Conservation (phyloP, 2,329 filamentous ascomycete species). For the Fusarium nanum region DNA sequence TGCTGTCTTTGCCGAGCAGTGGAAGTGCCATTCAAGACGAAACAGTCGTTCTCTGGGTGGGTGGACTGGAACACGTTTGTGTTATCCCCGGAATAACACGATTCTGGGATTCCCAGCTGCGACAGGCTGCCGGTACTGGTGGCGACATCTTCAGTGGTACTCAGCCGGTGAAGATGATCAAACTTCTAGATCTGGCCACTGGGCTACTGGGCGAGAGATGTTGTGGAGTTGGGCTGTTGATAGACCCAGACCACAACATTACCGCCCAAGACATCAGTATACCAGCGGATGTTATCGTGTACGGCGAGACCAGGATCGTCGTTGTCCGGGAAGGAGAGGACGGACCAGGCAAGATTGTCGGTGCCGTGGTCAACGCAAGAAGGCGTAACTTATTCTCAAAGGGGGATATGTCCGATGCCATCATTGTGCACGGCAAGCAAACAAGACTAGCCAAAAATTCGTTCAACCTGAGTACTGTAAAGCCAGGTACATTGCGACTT, state of each 20-base stretch:
- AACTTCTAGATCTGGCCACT: constrained; percentile 63
- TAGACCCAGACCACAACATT: constrained; percentile 48
- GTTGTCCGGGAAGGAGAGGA: constrained; percentile 66
- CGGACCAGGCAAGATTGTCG: constrained; percentile 57
- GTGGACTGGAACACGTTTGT: constrained; percentile 66
- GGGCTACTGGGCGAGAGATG: constrained; percentile 69
- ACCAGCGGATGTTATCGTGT: constrained; percentile 65
- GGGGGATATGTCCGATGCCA: constrained; percentile 61
- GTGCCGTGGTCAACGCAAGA: constrained; percentile 51
- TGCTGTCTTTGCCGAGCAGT: constrained; percentile 58
- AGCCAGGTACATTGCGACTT: constrained; percentile 53
- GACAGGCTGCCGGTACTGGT: constrained; percentile 61
- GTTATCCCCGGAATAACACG: constrained; percentile 65
- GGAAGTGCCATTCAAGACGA: constrained; percentile 63
- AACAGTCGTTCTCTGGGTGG: constrained; percentile 67
- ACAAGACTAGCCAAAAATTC: constrained; percentile 54
- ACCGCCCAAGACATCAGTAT: constrained; percentile 53
- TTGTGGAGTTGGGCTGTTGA: constrained; percentile 61
- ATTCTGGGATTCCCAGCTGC: constrained; percentile 71
- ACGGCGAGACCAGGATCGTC: constrained; percentile 67
- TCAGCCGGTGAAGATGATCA: constrained; percentile 67
- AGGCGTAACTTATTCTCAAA: constrained; percentile 53
- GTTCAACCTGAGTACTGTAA: constrained; percentile 64
- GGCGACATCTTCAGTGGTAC: constrained; percentile 67
- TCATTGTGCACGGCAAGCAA: constrained; percentile 65